Evolutionary conservation across 2,329 filamentous ascomycete genomes (phyloP).

Genomic region (Sporothrix inflata): DNA sequence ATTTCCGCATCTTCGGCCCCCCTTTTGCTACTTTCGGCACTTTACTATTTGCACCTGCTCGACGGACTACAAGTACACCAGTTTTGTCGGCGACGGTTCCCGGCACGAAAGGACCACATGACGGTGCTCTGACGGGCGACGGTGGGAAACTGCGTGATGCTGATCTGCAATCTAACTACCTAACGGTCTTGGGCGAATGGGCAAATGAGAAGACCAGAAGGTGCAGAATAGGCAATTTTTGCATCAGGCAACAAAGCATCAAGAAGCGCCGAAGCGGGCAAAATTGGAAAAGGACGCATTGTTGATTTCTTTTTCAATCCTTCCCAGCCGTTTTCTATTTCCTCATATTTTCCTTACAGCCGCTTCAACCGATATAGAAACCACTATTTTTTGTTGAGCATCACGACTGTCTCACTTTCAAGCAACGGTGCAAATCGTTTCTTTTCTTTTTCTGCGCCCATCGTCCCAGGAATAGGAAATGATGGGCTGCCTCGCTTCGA

Average conservation of each 20-base stretch:
- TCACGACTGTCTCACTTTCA: not conserved
- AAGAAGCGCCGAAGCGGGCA: not conserved
- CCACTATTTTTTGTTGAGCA: not conserved
- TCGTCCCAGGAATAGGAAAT: not conserved
- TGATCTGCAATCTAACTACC: not conserved
- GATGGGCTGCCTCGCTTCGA: constrained; percentile 20
- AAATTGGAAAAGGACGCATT: not conserved
- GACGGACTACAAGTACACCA: not conserved
- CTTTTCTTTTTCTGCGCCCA: not conserved
- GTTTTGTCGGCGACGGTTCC: not conserved
- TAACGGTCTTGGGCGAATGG: not conserved
- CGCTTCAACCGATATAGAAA: not conserved
- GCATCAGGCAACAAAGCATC: not conserved
- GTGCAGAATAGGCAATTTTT: not conserved
- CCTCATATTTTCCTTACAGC: not conserved
- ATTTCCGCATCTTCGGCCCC: not conserved
- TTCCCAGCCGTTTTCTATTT: not conserved
- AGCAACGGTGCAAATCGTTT: not conserved
- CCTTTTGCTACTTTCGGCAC: not conserved
- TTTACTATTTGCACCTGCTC: not conserved
- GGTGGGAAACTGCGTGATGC: not conserved
- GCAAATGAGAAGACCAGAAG: not conserved
- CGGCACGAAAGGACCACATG: constrained; percentile 1
- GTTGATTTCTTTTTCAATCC: not conserved
- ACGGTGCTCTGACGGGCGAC: not conserved